phyloP scores from a whole-genome alignment of 129 eudicot species.

The Chrysanthemum lavandulifolium region DNA sequence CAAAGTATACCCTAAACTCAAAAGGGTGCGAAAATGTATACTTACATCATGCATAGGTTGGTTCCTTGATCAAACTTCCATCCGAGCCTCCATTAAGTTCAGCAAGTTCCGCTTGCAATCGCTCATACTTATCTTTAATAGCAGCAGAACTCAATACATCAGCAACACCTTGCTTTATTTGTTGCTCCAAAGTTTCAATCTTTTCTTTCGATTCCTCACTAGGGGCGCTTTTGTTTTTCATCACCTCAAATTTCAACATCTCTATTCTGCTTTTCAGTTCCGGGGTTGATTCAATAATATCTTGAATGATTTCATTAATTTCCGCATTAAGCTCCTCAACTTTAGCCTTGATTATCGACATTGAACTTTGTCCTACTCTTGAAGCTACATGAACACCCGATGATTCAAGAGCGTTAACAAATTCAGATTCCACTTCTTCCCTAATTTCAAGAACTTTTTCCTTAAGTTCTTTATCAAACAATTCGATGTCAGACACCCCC shows the following conservation, averaged over 20 bases:
- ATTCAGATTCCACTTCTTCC: conserved; percentile 52
- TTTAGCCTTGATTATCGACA: conserved; percentile 35
- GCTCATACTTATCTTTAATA: conserved; percentile 51
- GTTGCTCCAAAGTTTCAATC: conserved; percentile 52
- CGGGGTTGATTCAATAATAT: conserved; percentile 50
- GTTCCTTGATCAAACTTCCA: conserved; percentile 41
- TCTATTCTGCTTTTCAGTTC: conserved; percentile 63
- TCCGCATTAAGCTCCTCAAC: conserved; percentile 54
- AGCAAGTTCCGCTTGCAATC: conserved; percentile 47
- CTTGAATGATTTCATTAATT: conserved; percentile 43
- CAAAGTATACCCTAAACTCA: conserved; percentile 5
- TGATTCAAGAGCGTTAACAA: conserved; percentile 45
- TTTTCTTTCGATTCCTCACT: conserved; percentile 51
- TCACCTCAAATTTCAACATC: conserved; percentile 47
- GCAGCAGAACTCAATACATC: conserved; percentile 51
- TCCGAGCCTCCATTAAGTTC: conserved; percentile 47
- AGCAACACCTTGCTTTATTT: conserved; percentile 54
- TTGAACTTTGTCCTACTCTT: conserved; percentile 29
- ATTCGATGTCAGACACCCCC: conserved; percentile 35
- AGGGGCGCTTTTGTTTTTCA: conserved; percentile 47
- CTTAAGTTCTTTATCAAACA: conserved; percentile 44
- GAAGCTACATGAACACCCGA: conserved; percentile 48
- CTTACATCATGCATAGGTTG: conserved; percentile 30
- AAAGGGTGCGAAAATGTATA: conserved; percentile 3
- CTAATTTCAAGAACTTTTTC: conserved; percentile 46